Base-by-base conservation (phyloP, 768 basidiomycete species). In the Xerocomus spinulosus region DNA sequence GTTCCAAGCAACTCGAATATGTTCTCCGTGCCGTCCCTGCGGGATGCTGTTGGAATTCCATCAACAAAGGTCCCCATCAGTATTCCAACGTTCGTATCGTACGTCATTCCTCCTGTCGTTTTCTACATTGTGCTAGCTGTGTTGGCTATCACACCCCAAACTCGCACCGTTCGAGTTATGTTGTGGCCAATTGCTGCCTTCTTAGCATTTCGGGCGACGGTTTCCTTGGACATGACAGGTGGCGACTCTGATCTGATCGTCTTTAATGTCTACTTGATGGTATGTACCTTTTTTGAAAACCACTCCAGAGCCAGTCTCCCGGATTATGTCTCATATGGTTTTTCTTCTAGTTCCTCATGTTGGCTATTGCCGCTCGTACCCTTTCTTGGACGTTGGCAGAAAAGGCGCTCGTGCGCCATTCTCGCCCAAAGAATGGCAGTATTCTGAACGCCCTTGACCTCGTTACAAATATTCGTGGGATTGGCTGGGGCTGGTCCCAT, bases 401-500 rank as follows among this genome's bases (percentile, higher is more conserved):
- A 21, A 39, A 56, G 9, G 54, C 54, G 13, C 47, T 51, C 13
- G 46, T 45, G 21, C 56, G 58, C 17, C 39, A 50, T 23, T 15
- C 44, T 20, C 49, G 54, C 29, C 48, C 48, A 14, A 20, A 30
- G 15, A 35, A 40, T 4, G 23, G 28, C 6, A 24, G 33, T 25
- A 13, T 42, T 20, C 38, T 54, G 32, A 73, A 85, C 49, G 75
- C 76, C 2, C 57, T 73, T 18, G 81, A 84, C 44, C 69, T 85
- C 15, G 54, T 54, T 14, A 67, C 67, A 55, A 80, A 75, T 50
- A 57, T 79, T n/a, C 79, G 83, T n/a, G 83, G 82, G 4, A 56
- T 70, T 41, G 80, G 78, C 15, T 85, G 83, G 82, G 66, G 74
- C 38, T 83, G 79, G 75, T 78, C 80, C 4, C 54, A 63, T 24